Evolutionary conservation across 2,329 filamentous ascomycete species (phyloP).

Genomic region (Cercospora sp.): DNA sequence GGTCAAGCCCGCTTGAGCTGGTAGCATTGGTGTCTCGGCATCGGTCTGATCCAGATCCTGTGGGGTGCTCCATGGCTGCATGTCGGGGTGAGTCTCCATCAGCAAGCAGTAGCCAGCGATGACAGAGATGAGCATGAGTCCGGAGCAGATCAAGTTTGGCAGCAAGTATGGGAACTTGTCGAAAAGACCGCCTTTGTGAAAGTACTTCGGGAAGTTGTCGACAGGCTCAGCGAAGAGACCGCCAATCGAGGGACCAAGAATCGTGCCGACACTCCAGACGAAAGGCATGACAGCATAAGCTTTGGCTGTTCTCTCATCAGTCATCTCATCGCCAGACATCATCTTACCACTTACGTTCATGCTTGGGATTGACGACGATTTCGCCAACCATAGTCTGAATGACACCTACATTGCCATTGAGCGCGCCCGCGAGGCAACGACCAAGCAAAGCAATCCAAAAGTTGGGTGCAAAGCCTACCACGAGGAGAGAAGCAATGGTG

Average conservation of each 20-base stretch:
- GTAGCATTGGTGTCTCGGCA: slow-evolving; percentile 72
- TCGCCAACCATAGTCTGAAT: slow-evolving; percentile 88
- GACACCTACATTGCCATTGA: slow-evolving; percentile 84
- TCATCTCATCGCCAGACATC: neutral
- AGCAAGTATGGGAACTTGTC: slow-evolving; percentile 80
- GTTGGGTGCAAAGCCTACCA: slow-evolving; percentile 79
- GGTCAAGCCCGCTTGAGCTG: slow-evolving; percentile 64
- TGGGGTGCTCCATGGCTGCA: slow-evolving; percentile 57
- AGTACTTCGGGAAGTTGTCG: slow-evolving; percentile 68
- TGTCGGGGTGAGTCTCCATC: slow-evolving; percentile 85
- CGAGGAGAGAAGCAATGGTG: slow-evolving; percentile 77
- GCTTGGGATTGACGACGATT: slow-evolving; percentile 76
- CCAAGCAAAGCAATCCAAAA: slow-evolving; percentile 81
- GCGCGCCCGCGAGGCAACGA: slow-evolving; percentile 72
- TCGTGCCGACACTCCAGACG: slow-evolving; percentile 87
- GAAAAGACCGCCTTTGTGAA: slow-evolving; percentile 70
- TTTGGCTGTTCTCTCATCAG: slow-evolving; percentile 56
- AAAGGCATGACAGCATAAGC: slow-evolving; percentile 94
- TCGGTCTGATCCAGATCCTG: slow-evolving; percentile 43
- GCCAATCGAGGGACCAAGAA: slow-evolving; percentile 83
- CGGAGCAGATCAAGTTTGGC: slow-evolving; percentile 82
- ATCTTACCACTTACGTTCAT: slow-evolving; percentile 67
- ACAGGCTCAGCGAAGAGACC: slow-evolving; percentile 81
- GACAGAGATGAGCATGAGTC: slow-evolving; percentile 75
- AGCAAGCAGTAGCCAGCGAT: slow-evolving; percentile 77